These are phyloP conservation scores for Spathaspora girioi DNA, from an alignment of 805 yeast genomes.

Conservation along the genomic window DNA sequence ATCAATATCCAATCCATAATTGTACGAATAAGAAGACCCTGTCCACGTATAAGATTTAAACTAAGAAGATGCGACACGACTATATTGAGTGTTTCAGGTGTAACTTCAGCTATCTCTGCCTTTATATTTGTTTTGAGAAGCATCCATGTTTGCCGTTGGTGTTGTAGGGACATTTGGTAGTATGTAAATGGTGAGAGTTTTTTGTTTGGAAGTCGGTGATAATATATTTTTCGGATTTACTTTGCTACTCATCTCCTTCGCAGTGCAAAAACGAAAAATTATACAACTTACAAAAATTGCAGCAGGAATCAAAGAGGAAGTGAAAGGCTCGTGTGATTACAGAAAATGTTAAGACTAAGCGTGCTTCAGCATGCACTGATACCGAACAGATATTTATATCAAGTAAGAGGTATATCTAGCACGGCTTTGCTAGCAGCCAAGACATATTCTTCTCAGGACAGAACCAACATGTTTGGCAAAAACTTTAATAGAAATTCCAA, in stretches of 20 bases:
- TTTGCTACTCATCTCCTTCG: not conserved
- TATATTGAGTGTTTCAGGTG: constrained; percentile 43
- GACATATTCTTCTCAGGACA: not conserved
- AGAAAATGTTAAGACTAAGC: not conserved
- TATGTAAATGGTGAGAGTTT: not conserved
- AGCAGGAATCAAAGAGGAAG: not conserved
- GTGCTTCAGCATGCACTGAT: not conserved
- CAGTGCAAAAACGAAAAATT: not conserved
- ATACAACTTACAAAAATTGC: not conserved
- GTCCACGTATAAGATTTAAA: constrained; percentile 57
- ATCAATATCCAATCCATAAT: constrained; percentile 51
- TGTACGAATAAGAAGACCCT: constrained; percentile 56
- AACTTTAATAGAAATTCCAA: too few species aligned
- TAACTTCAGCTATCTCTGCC: constrained; percentile 44
- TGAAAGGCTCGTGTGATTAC: not conserved
- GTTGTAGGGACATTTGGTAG: not conserved
- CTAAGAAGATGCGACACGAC: constrained; percentile 49
- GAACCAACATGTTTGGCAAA: not conserved
- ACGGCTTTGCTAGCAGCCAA: not conserved
- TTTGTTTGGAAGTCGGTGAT: not conserved
- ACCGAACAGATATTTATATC: not conserved
- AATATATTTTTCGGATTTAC: not conserved
- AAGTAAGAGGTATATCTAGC: not conserved
- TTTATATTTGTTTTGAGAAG: constrained; percentile 44
- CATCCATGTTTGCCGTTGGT: constrained; percentile 59